Percentiles rank a stretch among this genome's conserved stretches.
Evolutionary conservation across 257 asterid genomes (phyloP).

Genomic region (Coffea eugenioides): DNA sequence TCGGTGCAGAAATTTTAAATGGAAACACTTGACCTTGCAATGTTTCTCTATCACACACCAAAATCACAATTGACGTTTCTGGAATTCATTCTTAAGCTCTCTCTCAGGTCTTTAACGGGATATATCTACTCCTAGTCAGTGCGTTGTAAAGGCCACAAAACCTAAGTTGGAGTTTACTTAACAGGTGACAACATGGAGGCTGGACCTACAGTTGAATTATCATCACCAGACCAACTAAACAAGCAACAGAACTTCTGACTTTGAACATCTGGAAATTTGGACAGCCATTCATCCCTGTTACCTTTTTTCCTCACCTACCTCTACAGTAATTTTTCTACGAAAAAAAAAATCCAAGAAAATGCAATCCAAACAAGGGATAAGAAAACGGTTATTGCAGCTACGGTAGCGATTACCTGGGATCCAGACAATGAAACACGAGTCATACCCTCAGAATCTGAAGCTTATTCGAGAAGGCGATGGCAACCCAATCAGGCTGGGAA

Average conservation of each 20-base stretch:
- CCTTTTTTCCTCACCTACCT: no score
- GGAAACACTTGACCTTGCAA: background rate
- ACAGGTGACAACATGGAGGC: background rate
- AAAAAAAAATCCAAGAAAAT: no score
- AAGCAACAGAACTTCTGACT: background rate
- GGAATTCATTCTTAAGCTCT: background rate
- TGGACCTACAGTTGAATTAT: background rate
- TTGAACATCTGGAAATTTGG: background rate
- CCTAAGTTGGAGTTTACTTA: background rate
- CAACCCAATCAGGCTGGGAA: slow-evolving; percentile 97
- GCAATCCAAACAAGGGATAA: background rate
- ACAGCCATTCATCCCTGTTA: no score
- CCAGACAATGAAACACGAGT: slow-evolving; percentile 15
- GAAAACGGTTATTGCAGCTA: background rate
- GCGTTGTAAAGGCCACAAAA: background rate
- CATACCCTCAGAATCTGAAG: slow-evolving; percentile 97
- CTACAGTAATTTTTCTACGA: no score
- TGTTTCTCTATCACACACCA: background rate
- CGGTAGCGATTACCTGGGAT: background rate
- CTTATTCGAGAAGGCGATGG: slow-evolving; percentile 92
- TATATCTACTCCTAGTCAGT: background rate
- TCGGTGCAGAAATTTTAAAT: background rate
- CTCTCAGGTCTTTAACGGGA: background rate
- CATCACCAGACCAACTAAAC: background rate
- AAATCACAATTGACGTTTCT: background rate